Conservation (phyloP, 345 rosid genomes). For the Punica granatum region DNA sequence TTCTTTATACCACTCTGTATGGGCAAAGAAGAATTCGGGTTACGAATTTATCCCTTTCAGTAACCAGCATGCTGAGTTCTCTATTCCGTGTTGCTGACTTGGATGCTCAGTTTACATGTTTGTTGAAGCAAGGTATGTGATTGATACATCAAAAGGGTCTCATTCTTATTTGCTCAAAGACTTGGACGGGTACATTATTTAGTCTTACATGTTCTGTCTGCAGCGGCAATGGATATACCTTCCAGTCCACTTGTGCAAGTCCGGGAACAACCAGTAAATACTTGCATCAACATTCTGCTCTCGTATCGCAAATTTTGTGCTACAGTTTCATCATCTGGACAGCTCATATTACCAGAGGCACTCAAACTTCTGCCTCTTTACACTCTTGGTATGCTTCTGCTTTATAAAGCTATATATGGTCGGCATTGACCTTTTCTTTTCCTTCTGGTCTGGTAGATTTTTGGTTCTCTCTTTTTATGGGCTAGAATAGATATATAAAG, state of each 20-base stretch:
- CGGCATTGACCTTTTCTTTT: background rate
- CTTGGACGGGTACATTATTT: background rate
- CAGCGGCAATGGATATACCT: constrained; percentile 77
- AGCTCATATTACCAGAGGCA: constrained; percentile 96
- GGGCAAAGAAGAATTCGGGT: constrained; percentile 98
- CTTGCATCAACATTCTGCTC: constrained; percentile 61
- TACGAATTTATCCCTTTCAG: constrained; percentile 77
- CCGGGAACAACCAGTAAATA: constrained; percentile 69
- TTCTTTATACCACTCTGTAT: constrained; percentile 81
- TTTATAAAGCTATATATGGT: background rate
- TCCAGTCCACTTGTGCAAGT: constrained; percentile 48
- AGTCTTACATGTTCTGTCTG: background rate
- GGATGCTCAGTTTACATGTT: constrained; percentile 89
- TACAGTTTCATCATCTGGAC: constrained; percentile 87
- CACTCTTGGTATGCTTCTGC: constrained; percentile 63
- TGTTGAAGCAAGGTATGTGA: constrained; percentile 84
- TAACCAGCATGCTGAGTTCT: constrained; percentile 84
- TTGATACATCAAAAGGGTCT: background rate
- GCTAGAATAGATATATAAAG: background rate
- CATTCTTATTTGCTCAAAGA: background rate
- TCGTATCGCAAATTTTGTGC: constrained; percentile 96
- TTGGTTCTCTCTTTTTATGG: too few relatives aligned
- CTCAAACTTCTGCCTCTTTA: constrained; percentile 91
- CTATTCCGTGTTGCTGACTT: constrained; percentile 91
- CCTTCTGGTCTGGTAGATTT: too few relatives aligned